These are phyloP conservation scores for Cercospora sp. DNA, from an alignment of 2,329 filamentous ascomycete species.

Conservation along the genomic window DNA sequence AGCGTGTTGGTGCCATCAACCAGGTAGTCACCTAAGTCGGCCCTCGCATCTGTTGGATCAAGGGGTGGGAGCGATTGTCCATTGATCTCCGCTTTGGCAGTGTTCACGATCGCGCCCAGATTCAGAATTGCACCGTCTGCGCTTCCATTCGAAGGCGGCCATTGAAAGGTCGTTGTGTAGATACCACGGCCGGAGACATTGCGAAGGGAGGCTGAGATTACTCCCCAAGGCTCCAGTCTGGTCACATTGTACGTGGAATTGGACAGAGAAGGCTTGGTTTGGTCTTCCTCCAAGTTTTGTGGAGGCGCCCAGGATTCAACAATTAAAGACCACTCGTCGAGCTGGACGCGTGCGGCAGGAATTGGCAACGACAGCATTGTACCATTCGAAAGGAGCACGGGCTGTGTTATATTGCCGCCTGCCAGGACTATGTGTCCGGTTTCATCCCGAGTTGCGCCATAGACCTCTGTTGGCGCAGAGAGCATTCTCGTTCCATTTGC, in stretches of 20 bases:
- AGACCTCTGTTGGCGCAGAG: slow-evolving; percentile 16
- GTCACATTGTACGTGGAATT: slow-evolving; percentile 39
- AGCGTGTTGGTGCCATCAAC: slow-evolving; percentile 33
- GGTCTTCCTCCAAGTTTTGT: slow-evolving; percentile 31
- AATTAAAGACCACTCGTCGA: slow-evolving; percentile 41
- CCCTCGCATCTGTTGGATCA: slow-evolving; percentile 33
- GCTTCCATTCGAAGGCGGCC: slow-evolving; percentile 22
- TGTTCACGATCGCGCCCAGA: slow-evolving; percentile 36
- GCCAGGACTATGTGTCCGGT: slow-evolving; percentile 2
- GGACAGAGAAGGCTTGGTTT: slow-evolving; percentile 20
- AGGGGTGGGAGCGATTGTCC: slow-evolving; percentile 35
- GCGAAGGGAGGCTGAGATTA: slow-evolving; percentile 33
- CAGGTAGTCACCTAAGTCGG: slow-evolving; percentile 32
- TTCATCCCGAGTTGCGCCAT: not conserved
- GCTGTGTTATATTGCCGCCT: slow-evolving; percentile 11
- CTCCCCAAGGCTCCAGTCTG: slow-evolving; percentile 40
- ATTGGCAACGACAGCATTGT: slow-evolving; percentile 23
- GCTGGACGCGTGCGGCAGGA: slow-evolving; percentile 14
- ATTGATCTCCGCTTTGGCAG: slow-evolving; percentile 36
- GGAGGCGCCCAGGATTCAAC: slow-evolving; percentile 46
- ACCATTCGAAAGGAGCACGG: slow-evolving; percentile 21
- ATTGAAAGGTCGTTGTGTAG: slow-evolving; percentile 39
- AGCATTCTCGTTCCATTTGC: not conserved
- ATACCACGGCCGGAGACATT: slow-evolving; percentile 40
- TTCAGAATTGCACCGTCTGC: slow-evolving; percentile 32